Base-by-base conservation (phyloP, 495 filamentous ascomycete genomes). In the Xylaria flabelliformis region DNA sequence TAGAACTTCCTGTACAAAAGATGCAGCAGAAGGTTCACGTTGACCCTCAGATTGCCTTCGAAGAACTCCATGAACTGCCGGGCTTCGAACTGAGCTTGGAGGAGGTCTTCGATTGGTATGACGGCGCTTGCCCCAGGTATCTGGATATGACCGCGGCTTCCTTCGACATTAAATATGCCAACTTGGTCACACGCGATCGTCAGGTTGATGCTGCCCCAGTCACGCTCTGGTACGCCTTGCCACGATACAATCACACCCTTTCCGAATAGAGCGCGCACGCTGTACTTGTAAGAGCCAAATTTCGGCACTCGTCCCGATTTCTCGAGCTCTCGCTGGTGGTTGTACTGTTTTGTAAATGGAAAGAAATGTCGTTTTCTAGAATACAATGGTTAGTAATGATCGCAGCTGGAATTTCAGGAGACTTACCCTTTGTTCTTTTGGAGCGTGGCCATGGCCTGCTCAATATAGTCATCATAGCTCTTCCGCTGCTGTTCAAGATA, bases 1-100 rank as follows among this genome's bases (percentile, higher is more conserved):
- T 98, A 99, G 83, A 99, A 99, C 85, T 99, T 99, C 88, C 94
- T 94, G 85, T 98, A 97, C 65, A 99, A 86, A 81, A 97, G 83
- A 87, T 98, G 95, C 85, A 99, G 82, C 81, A 99, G 91, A 70
- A 98, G 83, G 82, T 99, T 98, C 73, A 98, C 96, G 81, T 98
- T 98, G 72, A 99, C 88, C 82, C 91, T 89, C 78, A 97, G 84
- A 74, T 90, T 88, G 29, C 94, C 93, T 71, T 97, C 95, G 76
- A 98, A 99, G 72, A 99, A 87, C 76, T 91, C 93, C 90, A 97
- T 92, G 80, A 94, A 97, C 81, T 97, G 94, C 74, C 92, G 91
- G 75, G 95, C 94, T 81, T 97, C 95, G 82, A 97, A 99, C 83
- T 99, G 96, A 66, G 93, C 95, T 83, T 97, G 94, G 76, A 99